phyloP scores from a whole-genome alignment of 2,329 filamentous ascomycete species.

The Xylaria arbuscula region DNA sequence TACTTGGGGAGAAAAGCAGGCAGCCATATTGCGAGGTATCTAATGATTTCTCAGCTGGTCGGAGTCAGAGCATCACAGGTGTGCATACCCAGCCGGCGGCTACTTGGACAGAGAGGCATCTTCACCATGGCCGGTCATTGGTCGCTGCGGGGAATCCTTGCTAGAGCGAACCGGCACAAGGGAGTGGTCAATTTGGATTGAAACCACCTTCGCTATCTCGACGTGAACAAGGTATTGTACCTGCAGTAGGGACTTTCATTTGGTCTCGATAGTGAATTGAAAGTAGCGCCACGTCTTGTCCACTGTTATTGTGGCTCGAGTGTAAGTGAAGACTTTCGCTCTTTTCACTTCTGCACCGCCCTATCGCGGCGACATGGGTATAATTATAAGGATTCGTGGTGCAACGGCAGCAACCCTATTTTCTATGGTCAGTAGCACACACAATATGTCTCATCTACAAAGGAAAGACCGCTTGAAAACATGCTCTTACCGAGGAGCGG shows the following conservation, averaged over 20 bases:
- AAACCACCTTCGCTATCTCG: background rate
- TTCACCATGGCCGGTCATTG: conserved; percentile 17
- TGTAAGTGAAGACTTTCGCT: background rate
- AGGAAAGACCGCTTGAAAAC: conserved; percentile 6
- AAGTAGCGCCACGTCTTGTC: background rate
- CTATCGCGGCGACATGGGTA: background rate
- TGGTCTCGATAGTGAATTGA: background rate
- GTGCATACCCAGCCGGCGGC: background rate
- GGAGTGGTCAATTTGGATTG: conserved; percentile 8
- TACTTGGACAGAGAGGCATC: background rate
- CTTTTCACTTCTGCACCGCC: background rate
- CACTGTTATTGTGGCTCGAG: background rate
- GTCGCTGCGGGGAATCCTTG: conserved; percentile 34
- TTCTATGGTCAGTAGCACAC: background rate
- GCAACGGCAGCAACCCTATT: background rate
- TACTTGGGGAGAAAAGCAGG: background rate
- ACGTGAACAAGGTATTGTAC: background rate
- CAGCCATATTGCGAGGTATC: background rate
- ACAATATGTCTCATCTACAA: too few species aligned
- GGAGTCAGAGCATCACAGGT: too few species aligned
- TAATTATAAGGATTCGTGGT: background rate
- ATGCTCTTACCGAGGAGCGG: too few species aligned
- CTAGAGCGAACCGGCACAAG: background rate
- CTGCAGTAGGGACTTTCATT: background rate
- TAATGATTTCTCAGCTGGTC: background rate